Evolutionary conservation across 75 land plant genomes (phyloP).

Genomic region (Picea glauca): DNA sequence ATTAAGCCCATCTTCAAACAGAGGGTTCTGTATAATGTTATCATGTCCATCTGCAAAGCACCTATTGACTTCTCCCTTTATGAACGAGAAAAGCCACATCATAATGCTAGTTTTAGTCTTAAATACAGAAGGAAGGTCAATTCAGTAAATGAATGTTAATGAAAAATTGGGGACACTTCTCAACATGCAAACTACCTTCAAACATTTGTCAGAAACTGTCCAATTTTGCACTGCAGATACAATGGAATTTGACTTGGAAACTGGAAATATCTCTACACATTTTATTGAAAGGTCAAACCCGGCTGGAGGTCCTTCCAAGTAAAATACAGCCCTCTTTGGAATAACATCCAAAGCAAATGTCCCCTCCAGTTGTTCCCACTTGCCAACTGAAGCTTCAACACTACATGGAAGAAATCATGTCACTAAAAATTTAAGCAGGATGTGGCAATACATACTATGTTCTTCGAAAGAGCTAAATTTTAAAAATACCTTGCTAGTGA

Average conservation of each 20-base stretch:
- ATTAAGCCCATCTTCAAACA: slow-evolving; percentile 66
- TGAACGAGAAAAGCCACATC: background rate
- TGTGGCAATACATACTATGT: background rate
- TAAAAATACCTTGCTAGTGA: slow-evolving; percentile 32
- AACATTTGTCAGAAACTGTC: background rate
- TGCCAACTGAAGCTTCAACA: background rate
- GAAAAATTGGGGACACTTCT: background rate
- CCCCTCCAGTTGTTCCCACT: slow-evolving; percentile 15
- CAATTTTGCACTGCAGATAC: background rate
- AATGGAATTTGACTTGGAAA: background rate
- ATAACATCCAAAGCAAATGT: slow-evolving; percentile 8
- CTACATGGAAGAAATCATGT: background rate
- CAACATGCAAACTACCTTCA: slow-evolving; percentile 4
- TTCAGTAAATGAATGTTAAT: background rate
- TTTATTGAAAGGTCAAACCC: slow-evolving; percentile 34
- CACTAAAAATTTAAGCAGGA: background rate
- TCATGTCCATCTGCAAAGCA: slow-evolving; percentile 17
- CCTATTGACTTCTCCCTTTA: slow-evolving; percentile 10
- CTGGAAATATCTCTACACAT: slow-evolving; percentile 9
- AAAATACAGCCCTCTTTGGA: slow-evolving; percentile 24
- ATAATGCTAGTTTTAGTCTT: slow-evolving; percentile 5
- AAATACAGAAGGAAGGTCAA: slow-evolving; percentile 8
- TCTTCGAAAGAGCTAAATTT: background rate
- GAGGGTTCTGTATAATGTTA: slow-evolving; percentile 55
- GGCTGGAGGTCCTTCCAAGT: slow-evolving; percentile 46